Percentiles rank a stretch among this genome's conserved stretches.
These are phyloP conservation scores for Talaromyces piceae DNA, from an alignment of 2,329 filamentous ascomycete genomes.

Conservation along the genomic window DNA sequence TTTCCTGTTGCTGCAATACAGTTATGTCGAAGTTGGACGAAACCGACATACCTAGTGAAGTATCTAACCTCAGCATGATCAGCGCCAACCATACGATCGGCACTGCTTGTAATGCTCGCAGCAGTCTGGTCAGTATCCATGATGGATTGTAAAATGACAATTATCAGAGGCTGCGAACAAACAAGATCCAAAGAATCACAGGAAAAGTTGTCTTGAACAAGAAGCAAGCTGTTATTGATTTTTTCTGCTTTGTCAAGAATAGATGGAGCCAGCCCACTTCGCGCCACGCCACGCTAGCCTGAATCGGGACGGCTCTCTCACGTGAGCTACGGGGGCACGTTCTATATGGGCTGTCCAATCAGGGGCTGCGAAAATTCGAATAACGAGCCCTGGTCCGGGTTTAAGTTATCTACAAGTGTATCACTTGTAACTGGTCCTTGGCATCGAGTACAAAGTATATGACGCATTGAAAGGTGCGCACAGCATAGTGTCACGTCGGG, in stretches of 20 bases:
- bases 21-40: constrained; percentile 14
- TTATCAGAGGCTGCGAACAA: background rate
- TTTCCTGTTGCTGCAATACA: constrained; percentile 8
- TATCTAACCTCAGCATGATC: constrained; percentile 97
- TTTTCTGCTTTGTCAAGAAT: constrained; percentile 3
- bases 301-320: constrained; percentile 12
- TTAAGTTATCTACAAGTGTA: background rate
- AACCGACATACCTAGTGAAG: constrained; percentile 74
- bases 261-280: constrained; percentile 8
- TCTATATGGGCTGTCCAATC: background rate
- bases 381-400: background rate
- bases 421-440: too few species aligned
- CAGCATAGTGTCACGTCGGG: background rate
- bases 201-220: too few species aligned
- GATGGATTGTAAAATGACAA: background rate
- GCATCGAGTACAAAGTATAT: too few species aligned
- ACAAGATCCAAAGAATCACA: too few species aligned
- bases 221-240: constrained; percentile 13
- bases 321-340: constrained; percentile 14
- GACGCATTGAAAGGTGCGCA: too few species aligned
- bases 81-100: constrained; percentile 51
- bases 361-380: background rate
- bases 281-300: constrained; percentile 7
- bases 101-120: constrained; percentile 30
- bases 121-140: constrained; percentile 2